These are phyloP conservation scores for Inga laurina DNA, from an alignment of 306 rosid species.

Conservation along the genomic window DNA sequence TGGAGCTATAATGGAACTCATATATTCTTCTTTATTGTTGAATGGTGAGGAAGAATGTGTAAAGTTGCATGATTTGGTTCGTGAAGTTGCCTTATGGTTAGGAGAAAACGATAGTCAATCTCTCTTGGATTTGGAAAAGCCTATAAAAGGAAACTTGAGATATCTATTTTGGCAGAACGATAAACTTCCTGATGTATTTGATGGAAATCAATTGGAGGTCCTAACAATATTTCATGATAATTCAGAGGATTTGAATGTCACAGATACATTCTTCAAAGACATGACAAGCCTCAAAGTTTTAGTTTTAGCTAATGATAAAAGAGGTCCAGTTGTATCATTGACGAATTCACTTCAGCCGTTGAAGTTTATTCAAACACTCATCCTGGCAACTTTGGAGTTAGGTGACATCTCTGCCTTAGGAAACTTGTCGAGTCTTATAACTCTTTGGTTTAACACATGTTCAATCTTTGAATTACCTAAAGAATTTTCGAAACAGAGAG, in stretches of 20 bases:
- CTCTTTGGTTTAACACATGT: not conserved
- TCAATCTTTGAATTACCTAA: constrained; percentile 28
- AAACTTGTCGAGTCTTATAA: constrained; percentile 17
- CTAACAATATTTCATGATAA: not conserved
- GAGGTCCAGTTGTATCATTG: not conserved
- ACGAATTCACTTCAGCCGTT: not conserved
- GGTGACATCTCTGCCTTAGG: constrained; percentile 11
- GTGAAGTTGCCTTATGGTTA: not conserved
- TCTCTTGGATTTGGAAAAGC: not conserved
- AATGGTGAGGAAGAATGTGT: not conserved
- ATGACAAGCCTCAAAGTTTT: constrained; percentile 25
- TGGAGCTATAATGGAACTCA: not conserved
- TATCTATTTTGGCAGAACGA: not conserved
- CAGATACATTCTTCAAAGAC: not conserved
- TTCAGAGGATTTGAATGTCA: not conserved
- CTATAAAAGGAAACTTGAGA: not conserved
- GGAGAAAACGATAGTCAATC: not conserved
- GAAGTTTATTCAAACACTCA: not conserved
- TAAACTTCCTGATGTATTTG: not conserved
- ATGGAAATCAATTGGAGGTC: constrained; percentile 15
- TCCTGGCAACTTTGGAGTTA: accelerated
- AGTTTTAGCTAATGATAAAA: not conserved
- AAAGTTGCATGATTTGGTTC: constrained; percentile 39
- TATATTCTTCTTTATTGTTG: constrained; percentile 22
- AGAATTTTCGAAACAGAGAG: not conserved